A percentile compares a stretch with the other conserved stretches of the same genome.
These are phyloP conservation scores for Lyophyllum decastes DNA, from an alignment of 768 basidiomycete genomes.

Conservation along the genomic window DNA sequence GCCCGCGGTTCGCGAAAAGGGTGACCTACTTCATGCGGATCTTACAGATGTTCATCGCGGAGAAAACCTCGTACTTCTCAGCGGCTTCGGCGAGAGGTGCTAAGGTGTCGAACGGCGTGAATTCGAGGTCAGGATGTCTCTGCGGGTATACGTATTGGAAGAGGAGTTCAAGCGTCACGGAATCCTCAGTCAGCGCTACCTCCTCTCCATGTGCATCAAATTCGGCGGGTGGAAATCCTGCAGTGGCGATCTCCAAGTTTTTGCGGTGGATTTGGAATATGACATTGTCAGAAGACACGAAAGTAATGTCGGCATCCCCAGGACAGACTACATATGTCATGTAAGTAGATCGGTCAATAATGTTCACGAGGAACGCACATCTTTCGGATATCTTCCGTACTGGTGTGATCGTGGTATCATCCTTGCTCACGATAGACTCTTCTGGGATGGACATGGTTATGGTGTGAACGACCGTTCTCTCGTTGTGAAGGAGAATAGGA, in stretches of 20 bases:
- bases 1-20: not conserved
- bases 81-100: slow-evolving; percentile 2
- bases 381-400: no score
- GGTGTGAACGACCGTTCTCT: no score
- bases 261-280: slow-evolving; percentile 4
- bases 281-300: not conserved
- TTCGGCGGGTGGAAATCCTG: not conserved
- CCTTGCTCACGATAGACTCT: no score
- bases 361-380: no score
- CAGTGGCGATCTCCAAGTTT: slow-evolving; percentile 2
- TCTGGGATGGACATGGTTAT: no score
- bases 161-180: slow-evolving; percentile 6
- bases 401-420: no score
- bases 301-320: slow-evolving; percentile 1
- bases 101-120: not conserved
- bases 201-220: not conserved
- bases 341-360: no score
- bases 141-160: slow-evolving; percentile 9
- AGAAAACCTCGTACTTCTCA: slow-evolving; percentile 11
- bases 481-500: no score
- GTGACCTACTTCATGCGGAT: slow-evolving; percentile 4
- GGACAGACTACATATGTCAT: not conserved
- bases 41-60: slow-evolving; percentile 3
- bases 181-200: not conserved
- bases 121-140: slow-evolving; percentile 1